Percentiles rank a stretch among this genome's conserved stretches.
Conservation (phyloP, 768 basidiomycete species). For the Glaciozyma martinii region DNA sequence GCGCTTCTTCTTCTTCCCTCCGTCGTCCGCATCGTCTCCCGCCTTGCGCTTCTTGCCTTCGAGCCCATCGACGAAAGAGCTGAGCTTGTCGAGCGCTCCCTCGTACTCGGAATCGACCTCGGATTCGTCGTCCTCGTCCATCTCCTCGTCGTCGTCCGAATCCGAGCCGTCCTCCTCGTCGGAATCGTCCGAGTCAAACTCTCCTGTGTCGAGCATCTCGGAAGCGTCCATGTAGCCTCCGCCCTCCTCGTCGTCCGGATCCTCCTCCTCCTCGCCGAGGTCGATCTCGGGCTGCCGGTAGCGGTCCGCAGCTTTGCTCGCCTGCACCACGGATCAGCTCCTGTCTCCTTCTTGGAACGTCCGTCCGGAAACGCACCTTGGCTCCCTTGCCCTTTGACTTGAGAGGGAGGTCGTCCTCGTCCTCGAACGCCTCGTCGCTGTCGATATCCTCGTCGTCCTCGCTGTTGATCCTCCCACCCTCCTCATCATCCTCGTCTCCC, state of each 20-base stretch:
- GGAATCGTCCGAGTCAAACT: constrained; percentile 42
- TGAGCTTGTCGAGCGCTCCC: constrained; percentile 55
- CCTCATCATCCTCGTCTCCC: constrained; percentile 34
- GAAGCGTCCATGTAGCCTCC: constrained; percentile 43
- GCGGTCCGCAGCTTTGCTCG: neutral
- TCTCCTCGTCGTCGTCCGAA: constrained; percentile 41
- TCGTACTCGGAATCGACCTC: constrained; percentile 37
- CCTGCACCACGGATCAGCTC: constrained; percentile 45
- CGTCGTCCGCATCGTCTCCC: constrained; percentile 41
- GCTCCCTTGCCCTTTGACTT: constrained; percentile 34
- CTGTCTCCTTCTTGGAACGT: neutral
- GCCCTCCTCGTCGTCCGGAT: constrained; percentile 36
- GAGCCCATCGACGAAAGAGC: constrained; percentile 61
- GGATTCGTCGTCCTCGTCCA: constrained; percentile 42
- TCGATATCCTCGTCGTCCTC: constrained; percentile 80
- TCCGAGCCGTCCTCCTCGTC: constrained; percentile 36
- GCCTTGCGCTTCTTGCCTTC: constrained; percentile 60
- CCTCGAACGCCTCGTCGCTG: constrained; percentile 65
- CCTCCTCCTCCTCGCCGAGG: constrained; percentile 38
- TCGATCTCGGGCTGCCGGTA: constrained; percentile 28
- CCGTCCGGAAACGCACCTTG: neutral
- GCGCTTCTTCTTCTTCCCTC: constrained; percentile 48
- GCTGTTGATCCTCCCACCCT: constrained; percentile 38
- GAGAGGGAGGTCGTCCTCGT: constrained; percentile 67
- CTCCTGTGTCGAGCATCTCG: constrained; percentile 39